Base-by-base conservation (phyloP, 768 basidiomycete species). In the Lactarius evosmus region DNA sequence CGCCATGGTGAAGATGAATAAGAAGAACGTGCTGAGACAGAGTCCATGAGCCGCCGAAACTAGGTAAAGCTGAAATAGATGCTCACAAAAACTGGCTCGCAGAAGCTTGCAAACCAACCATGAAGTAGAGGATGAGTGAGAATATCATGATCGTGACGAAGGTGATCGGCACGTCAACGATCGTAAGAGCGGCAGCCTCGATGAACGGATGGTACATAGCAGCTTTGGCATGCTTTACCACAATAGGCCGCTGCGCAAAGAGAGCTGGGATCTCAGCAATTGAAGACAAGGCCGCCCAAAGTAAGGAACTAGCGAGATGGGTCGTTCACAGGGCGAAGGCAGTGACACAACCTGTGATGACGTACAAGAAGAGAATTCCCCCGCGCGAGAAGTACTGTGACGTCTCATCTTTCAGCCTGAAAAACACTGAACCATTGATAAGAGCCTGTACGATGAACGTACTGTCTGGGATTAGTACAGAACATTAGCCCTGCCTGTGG, bases 301-400 rank as follows among this genome's bases (percentile, higher is more conserved):
- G 78, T 5, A 87, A 72, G 1, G 86, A 73, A 58, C 86, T 87
- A 55, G 17, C 1, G 25, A 34, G 7, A 14, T 44, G 16, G 6
- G 34, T 68, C 22, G 52, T 57, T 33, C 6, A 22, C n/a, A 16
- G 14, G 17, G 17, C 7, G 17, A 25, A 19, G 29, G 7, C 3
- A n/a, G 14, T 14, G 14, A 8, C 5, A 4, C 27, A 12, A 34
- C 33, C 22, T 7, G 22, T 38, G 32, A 32, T 32, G 30, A 75
- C 83, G 36, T 71, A 87, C 82, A 91, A 90, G 81, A 89, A 92
- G 22, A 93, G 76, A 27, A 88, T 79, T 75, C 90, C 86, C 44
- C 89, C 89, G 22, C 91, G 83, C n/a, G 87, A 85, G 78, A 89
- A 91, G 71, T 82, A 87, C 12, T 83, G 84, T 16, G 77, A 73